Evolutionary conservation across 1,284 basidiomycete species (phyloP).

Genomic region (Leccinum fuscescens): DNA sequence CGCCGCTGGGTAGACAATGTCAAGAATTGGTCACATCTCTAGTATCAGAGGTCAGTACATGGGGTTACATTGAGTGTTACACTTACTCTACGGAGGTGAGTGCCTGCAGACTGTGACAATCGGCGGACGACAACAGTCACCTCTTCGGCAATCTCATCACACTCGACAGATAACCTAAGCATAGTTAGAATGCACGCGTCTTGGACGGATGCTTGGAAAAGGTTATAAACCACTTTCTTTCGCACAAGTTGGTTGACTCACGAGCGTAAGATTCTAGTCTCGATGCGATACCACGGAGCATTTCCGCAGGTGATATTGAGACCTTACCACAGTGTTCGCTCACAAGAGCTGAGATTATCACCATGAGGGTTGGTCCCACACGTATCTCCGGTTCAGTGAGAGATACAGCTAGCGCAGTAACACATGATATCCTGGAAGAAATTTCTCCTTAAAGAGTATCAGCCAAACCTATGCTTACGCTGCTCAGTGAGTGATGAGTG

Average conservation of each 20-base stretch:
- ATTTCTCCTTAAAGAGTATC: slow-evolving; percentile 36
- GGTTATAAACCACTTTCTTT: slow-evolving; percentile 1
- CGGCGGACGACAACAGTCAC: slow-evolving; percentile 43
- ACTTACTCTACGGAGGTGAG: slow-evolving; percentile 56
- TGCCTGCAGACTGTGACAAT: slow-evolving; percentile 43
- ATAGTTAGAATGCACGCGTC: slow-evolving; percentile 69
- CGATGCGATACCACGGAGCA: slow-evolving; percentile 51
- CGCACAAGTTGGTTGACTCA: slow-evolving; percentile 34
- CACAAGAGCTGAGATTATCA: slow-evolving; percentile 61
- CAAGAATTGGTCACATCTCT: slow-evolving; percentile 71
- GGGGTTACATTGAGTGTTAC: slow-evolving; percentile 1
- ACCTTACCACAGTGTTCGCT: slow-evolving; percentile 57
- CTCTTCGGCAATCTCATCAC: slow-evolving; percentile 49
- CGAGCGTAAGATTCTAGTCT: slow-evolving; percentile 47
- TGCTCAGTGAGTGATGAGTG: background rate
- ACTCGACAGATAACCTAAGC: slow-evolving; percentile 60
- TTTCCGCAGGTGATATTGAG: slow-evolving; percentile 47
- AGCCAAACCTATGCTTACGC: slow-evolving; percentile 10
- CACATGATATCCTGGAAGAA: slow-evolving; percentile 48
- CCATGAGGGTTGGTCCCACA: slow-evolving; percentile 57
- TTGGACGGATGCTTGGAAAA: slow-evolving; percentile 56
- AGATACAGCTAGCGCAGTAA: slow-evolving; percentile 49
- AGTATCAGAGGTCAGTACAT: slow-evolving; percentile 10
- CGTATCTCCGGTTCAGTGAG: slow-evolving; percentile 43
- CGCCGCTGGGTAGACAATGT: slow-evolving; percentile 44